A percentile compares a stretch with the other conserved stretches of the same genome.
phyloP scores from a whole-genome alignment of 2,329 filamentous ascomycete genomes.

The Penicillium sp. region DNA sequence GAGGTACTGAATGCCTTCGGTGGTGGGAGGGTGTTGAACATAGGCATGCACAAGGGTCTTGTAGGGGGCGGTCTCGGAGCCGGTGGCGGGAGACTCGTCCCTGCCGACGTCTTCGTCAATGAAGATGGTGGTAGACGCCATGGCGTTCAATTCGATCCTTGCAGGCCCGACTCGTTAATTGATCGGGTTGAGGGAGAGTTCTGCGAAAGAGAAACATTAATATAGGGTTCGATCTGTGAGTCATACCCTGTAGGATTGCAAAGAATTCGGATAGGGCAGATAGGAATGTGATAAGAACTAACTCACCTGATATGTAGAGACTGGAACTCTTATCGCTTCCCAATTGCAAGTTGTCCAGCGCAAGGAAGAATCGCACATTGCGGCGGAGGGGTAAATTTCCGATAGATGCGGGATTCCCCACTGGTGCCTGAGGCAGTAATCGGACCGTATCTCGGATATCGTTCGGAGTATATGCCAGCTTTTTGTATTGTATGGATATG shows the following conservation, averaged over 20 bases:
- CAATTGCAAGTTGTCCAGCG: conserved; percentile 13
- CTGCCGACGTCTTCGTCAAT: conserved; percentile 77
- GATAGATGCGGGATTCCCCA: conserved; percentile 23
- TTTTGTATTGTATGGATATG: no score
- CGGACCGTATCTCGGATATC: background rate
- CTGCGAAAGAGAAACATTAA: conserved; percentile 4
- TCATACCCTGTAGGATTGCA: conserved; percentile 14
- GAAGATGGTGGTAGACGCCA: conserved; percentile 56
- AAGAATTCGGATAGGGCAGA: background rate
- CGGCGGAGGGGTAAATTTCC: conserved; percentile 38
- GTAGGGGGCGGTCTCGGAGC: conserved; percentile 72
- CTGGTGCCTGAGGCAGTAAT: conserved; percentile 29
- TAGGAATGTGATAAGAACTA: background rate
- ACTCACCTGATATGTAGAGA: conserved; percentile 6
- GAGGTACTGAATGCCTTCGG: conserved; percentile 62
- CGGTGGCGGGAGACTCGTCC: conserved; percentile 66
- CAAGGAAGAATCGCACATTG: conserved; percentile 18
- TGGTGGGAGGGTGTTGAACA: conserved; percentile 63
- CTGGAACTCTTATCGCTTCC: conserved; percentile 10
- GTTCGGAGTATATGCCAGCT: background rate
- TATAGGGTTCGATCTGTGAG: conserved; percentile 14
- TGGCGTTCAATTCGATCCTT: conserved; percentile 17
- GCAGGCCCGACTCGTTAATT: background rate
- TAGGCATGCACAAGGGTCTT: conserved; percentile 78
- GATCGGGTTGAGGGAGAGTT: conserved; percentile 5